Evolutionary conservation across 306 rosid genomes (phyloP).

Genomic region (Cucurbita argyrosperma): DNA sequence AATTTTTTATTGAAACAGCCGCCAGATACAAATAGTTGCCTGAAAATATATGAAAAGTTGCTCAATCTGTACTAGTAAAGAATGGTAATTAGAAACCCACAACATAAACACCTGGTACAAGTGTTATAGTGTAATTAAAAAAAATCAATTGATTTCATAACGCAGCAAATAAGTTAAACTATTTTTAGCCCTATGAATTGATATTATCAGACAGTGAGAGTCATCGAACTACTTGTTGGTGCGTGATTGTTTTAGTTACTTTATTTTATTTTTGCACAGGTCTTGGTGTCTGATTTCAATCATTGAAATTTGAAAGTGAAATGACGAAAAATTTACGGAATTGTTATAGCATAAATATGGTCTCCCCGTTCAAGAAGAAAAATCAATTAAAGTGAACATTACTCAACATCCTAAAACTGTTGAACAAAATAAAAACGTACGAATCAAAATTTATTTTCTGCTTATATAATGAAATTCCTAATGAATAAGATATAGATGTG

Average conservation of each 20-base stretch:
- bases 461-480: neutral
- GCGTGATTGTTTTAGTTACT: neutral
- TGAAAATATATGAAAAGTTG: constrained; percentile 18
- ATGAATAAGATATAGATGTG: neutral
- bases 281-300: neutral
- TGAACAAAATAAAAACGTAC: neutral
- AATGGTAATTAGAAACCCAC: neutral
- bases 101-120: neutral
- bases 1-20: constrained; percentile 68
- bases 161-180: neutral
- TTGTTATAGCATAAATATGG: neutral
- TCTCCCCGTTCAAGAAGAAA: neutral
- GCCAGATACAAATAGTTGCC: constrained; percentile 90
- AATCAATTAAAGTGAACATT: neutral
- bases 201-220: neutral
- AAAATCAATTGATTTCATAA: neutral
- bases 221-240: neutral
- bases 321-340: neutral
- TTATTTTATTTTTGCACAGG: too few relatives aligned
- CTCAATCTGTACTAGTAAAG: neutral
- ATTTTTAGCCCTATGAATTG: neutral
- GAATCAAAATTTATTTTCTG: neutral
- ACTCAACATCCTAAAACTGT: neutral
- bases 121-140: neutral
- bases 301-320: neutral